Conservation (phyloP, 2,329 filamentous ascomycete genomes). For the Rhynchosporium secalis region DNA sequence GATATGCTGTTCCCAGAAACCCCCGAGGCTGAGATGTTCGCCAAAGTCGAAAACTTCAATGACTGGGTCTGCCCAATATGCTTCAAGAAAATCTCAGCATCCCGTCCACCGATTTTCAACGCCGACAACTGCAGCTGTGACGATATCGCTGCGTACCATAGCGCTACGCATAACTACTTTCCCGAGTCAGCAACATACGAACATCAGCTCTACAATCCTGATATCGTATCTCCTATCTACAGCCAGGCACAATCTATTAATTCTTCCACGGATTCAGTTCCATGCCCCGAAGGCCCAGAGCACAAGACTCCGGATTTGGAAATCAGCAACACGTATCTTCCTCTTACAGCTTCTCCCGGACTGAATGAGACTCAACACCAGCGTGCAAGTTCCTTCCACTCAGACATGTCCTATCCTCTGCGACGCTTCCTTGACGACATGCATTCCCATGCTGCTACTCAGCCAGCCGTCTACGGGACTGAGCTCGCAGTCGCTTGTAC, state of each 20-base stretch:
- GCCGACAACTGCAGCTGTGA: conserved; percentile 34
- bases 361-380: conserved; percentile 23
- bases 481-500: neutral
- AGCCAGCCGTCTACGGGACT: conserved; percentile 1
- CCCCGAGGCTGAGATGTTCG: conserved; percentile 10
- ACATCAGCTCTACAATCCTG: conserved; percentile 10
- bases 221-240: conserved; percentile 7
- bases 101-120: conserved; percentile 33
- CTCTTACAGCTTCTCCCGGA: conserved; percentile 19
- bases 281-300: conserved; percentile 32
- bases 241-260: conserved; percentile 21
- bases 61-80: conserved; percentile 31
- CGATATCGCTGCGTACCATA: conserved; percentile 21
- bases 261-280: conserved; percentile 17
- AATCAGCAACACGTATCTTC: conserved; percentile 21
- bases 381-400: conserved; percentile 21
- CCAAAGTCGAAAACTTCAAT: conserved; percentile 23
- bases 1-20: conserved; percentile 21
- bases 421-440: conserved; percentile 24
- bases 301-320: conserved; percentile 24
- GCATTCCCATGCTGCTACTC: neutral
- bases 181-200: conserved; percentile 12
- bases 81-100: conserved; percentile 30
- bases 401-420: conserved; percentile 26
- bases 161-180: neutral